Conservation (phyloP, 2,329 filamentous ascomycete genomes). For the Arthrobotrys pseudoclavata region DNA sequence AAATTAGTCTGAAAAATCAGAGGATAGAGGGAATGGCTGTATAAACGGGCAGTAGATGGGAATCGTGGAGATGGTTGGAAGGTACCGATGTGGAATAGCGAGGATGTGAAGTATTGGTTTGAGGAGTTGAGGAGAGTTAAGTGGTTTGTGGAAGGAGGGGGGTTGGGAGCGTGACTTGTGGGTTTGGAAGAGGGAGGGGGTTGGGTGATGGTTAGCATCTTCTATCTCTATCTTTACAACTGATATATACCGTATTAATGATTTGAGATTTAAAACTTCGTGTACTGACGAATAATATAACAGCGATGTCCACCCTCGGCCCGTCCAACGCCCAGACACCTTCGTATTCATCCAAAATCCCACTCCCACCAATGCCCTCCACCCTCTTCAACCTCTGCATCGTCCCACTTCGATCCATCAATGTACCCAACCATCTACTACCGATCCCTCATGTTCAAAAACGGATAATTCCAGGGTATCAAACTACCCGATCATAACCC, state of each 20-base stretch:
- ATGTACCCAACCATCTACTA: not conserved
- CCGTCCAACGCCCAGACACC: no score
- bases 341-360: not conserved
- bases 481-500: no score
- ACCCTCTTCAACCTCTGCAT: not conserved
- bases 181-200: slow-evolving; percentile 1
- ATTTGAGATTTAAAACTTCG: not conserved
- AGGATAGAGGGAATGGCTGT: not conserved
- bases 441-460: not conserved
- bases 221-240: not conserved
- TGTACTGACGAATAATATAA: not conserved
- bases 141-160: no score
- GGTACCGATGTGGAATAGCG: not conserved
- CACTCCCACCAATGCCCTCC: not conserved
- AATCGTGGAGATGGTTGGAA: not conserved
- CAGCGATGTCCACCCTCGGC: not conserved
- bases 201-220: slow-evolving; percentile 1
- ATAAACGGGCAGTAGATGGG: not conserved
- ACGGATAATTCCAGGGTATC: not conserved
- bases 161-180: not conserved
- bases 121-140: not conserved
- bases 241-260: not conserved
- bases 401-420: not conserved
- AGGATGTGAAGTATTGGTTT: not conserved
- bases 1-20: not conserved